Conservation (phyloP, 768 basidiomycete genomes). For the Tylopilus rubrobrunneus region DNA sequence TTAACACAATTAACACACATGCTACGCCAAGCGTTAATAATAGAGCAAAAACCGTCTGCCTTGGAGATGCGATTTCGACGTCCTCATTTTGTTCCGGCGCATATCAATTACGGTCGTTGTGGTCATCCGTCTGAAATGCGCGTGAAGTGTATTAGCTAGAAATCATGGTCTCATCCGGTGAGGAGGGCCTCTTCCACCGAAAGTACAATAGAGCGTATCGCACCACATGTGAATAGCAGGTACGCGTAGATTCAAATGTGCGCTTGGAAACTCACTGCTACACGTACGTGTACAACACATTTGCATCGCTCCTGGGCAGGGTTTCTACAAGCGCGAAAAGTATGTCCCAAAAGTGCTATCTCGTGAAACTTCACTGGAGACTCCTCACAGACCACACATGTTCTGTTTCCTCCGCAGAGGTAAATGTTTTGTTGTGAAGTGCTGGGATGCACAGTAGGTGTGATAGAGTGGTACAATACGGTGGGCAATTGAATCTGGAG, state of each 20-base stretch:
- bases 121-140: neutral
- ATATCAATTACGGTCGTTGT: neutral
- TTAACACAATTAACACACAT: neutral
- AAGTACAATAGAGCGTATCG: neutral
- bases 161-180: neutral
- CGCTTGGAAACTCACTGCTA: neutral
- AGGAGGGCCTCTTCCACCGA: too few relatives aligned
- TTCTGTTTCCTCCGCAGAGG: too few relatives aligned
- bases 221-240: too few relatives aligned
- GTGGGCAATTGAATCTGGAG: slow-evolving; percentile 6
- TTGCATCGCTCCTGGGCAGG: neutral
- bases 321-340: neutral
- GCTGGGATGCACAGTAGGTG: neutral
- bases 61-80: neutral
- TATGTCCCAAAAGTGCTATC: neutral
- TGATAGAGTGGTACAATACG: neutral
- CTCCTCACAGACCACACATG: too few relatives aligned
- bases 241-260: neutral
- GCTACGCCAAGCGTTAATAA: neutral
- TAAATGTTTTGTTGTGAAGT: too few relatives aligned
- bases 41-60: neutral
- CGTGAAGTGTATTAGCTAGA: neutral
- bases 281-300: neutral
- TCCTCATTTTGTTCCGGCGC: neutral
- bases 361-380: too few relatives aligned